Base-by-base conservation (phyloP, 441 rosid species). In the Manihot esculenta region DNA sequence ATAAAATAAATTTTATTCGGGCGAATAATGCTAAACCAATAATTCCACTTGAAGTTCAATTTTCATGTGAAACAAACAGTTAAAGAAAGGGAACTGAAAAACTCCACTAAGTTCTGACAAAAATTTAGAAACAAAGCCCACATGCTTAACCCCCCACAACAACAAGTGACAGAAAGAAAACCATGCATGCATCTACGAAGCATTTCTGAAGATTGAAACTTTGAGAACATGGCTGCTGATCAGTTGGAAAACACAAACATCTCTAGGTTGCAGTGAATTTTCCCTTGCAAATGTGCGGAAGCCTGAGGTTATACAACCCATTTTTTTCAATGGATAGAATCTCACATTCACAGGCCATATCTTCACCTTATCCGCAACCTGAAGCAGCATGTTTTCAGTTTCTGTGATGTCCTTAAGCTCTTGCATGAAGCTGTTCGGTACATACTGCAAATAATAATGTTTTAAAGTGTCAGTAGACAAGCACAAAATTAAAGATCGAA, bases 241-340 rank as follows among this genome's bases (percentile, higher is more conserved):
- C 21, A 65, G 58, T 57, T 65, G 47, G 30, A 65, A 49, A 5
- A 18, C 27, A 58, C 47, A 65, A 17, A 49, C 58, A 50, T 49
- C 58, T 50, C 58, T 41, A 6, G 2, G 58, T 30, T 65, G 30
- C 24, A 65, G 45, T 26, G 20, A 65, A 49, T 50, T 65, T 15
- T 18, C 58, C 57, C 14, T 49, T 50, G 42, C 44, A 30, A 65
- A 50, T 6, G 15, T 7, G n/a, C 0, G 58, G 24, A 3, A 8
- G 26, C 5, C 3, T 0, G 30, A 49, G 7, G 21, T 49, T 2
- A 26, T 18, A 27, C 33, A 15, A 12, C 3, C 13, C 17, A 0
- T 7, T 15, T 9, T 0, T 30, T 20, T 20, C 18, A 49, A 10
- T 0, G 18, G 10, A 65, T 15, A 15, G 7, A 65, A n/a, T 44